These are phyloP conservation scores for Ophiostoma montium DNA, from an alignment of 2,329 filamentous ascomycete genomes.

Conservation along the genomic window DNA sequence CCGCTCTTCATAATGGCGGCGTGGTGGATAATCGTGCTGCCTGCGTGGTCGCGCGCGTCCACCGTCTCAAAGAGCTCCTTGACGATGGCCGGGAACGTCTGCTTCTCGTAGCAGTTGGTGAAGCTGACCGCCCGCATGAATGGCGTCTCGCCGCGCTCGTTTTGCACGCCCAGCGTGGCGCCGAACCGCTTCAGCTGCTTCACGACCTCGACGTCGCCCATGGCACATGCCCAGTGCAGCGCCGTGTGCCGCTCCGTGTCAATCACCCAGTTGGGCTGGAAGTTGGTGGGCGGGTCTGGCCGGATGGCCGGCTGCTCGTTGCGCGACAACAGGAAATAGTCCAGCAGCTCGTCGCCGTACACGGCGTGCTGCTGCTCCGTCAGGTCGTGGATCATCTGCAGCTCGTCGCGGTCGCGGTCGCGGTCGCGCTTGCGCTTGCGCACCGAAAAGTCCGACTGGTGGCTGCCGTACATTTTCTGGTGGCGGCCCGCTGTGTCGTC, in stretches of 20 bases:
- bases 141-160: conserved; percentile 69
- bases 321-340: conserved; percentile 86
- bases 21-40: conserved; percentile 86
- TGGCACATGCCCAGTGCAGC: conserved; percentile 92
- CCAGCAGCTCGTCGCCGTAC: conserved; percentile 84
- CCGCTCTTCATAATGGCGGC: conserved; percentile 79
- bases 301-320: conserved; percentile 58
- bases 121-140: conserved; percentile 91
- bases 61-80: conserved; percentile 74
- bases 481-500: conserved; percentile 39
- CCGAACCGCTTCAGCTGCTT: conserved; percentile 73
- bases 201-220: conserved; percentile 90
- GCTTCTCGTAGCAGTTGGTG: conserved; percentile 91
- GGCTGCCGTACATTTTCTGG: conserved; percentile 29
- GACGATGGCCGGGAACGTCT: conserved; percentile 74
- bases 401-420: conserved; percentile 50
- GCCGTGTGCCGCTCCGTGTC: conserved; percentile 87
- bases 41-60: conserved; percentile 61
- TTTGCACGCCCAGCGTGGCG: conserved; percentile 57
- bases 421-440: conserved; percentile 60
- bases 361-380: conserved; percentile 75
- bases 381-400: conserved; percentile 42
- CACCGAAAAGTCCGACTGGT: conserved; percentile 48
- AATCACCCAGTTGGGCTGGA: conserved; percentile 83
- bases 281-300: conserved; percentile 70